Conservation (phyloP, 176 grass and related monocot genomes). For the Poa annua region DNA sequence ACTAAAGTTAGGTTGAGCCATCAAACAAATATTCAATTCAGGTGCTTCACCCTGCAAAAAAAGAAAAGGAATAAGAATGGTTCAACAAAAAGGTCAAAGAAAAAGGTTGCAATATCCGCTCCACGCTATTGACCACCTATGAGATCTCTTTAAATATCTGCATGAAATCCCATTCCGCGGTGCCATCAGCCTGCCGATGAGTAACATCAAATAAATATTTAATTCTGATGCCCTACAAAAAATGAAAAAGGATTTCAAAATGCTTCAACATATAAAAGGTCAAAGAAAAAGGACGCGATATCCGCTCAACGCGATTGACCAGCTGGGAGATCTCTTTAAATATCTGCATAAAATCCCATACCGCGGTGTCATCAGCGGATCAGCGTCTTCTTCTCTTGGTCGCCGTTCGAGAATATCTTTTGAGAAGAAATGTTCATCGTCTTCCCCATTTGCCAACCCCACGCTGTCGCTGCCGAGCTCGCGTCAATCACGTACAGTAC, state of each 20-base stretch:
- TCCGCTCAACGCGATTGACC: no score
- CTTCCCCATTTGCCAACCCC: no score
- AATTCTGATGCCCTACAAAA: neutral
- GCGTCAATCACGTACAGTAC: neutral
- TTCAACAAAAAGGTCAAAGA: neutral
- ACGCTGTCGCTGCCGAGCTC: no score
- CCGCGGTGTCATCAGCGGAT: no score
- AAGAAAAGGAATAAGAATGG: no score
- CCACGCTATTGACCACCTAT: constrained; percentile 17
- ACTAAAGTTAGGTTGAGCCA: no score
- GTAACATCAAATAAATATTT: neutral
- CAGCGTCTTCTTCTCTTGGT: no score
- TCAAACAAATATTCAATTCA: neutral
- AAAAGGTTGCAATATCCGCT: neutral
- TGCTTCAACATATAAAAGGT: neutral
- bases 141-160: neutral
- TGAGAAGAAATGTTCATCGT: no score
- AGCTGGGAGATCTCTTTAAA: no score
- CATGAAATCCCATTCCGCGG: neutral
- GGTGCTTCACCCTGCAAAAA: neutral
- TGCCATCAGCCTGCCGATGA: neutral
- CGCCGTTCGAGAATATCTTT: no score
- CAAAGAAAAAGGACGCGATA: no score
- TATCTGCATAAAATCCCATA: no score
- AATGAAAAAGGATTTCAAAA: neutral